Evolutionary conservation across 2,329 filamentous ascomycete species (phyloP), one percentile per base, ranked within the genome.

Genomic region (Cordyceps cateniannulata): DNA sequence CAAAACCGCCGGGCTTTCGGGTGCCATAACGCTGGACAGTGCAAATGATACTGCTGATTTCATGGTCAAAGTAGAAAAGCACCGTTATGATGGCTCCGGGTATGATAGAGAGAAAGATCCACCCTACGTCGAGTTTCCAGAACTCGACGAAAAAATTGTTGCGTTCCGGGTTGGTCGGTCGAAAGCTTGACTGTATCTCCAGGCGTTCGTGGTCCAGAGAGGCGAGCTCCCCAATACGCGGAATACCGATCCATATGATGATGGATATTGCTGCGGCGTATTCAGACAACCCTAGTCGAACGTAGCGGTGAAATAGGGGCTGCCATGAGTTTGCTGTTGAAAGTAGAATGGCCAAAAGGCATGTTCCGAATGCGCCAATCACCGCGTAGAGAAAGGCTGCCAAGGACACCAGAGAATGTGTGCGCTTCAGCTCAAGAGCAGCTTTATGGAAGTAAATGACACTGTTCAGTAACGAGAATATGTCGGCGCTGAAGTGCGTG

Each of bases 1-100:
- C 83, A 64, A 85, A 87, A 0, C 85, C 85, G 0, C 82, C 81
- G 0, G 84, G 84, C 65, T 87, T 87, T 60, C 75, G 75, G 2
- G 80, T 82, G 8, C 84, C 83, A 67, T 87, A 88, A 4, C 84
- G 77, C 45, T 82, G 75, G 48, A 84, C 79, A 0, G 85, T 88
- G 67, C 85, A 87, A 63, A 87, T 88, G 60, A 88, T 88, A 57
- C 82, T 86, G 68, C 84, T 87, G 58, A 88, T 85, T 69, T 88
- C 86, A 66, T 88, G 85, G 63, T 88, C 85, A 68, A 88, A 88
- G 73, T 85, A 88, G 74, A 88, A 88, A n/a, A 88, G 77, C 0
- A 85, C 76, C 0, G 85, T 87, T 61, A 88, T 84, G 64, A 88
- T 87, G 40, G 81, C 71, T 0, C 84, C 85, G 0, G 85, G 85